These are phyloP conservation scores for Passiflora organensis DNA, from an alignment of 345 rosid species.

Conservation along the genomic window DNA sequence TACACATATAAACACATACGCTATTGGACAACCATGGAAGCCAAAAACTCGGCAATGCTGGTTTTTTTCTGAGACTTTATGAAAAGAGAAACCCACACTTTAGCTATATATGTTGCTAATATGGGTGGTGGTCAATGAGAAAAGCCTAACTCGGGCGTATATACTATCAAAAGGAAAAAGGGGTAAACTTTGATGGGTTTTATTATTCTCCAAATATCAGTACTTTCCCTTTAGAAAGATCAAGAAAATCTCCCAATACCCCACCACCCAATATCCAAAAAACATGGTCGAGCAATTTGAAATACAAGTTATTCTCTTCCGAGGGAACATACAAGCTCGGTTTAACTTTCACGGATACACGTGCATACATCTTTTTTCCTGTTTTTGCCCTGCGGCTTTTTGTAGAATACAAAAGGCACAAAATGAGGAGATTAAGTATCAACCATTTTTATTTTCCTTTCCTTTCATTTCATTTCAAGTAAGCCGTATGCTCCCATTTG, in stretches of 20 bases:
- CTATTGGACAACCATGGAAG: too few species aligned
- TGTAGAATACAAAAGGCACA: background rate
- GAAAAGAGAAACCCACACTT: too few species aligned
- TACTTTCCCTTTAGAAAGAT: conserved; percentile 11
- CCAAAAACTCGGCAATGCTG: too few species aligned
- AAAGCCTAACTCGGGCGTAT: background rate
- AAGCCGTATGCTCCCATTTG: background rate
- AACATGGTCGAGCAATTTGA: too few species aligned
- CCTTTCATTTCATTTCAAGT: conserved; percentile 8
- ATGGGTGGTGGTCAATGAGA: too few species aligned
- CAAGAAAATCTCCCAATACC: background rate
- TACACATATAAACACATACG: too few species aligned
- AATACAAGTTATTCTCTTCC: background rate
- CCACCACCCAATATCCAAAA: too few species aligned
- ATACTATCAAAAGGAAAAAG: conserved; percentile 12
- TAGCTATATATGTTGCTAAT: too few species aligned
- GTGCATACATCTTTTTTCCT: conserved; percentile 1
- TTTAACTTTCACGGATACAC: conserved; percentile 8
- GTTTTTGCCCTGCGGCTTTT: conserved; percentile 4
- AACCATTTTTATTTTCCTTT: conserved; percentile 13
- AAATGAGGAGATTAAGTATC: conserved; percentile 6
- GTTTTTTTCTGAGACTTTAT: too few species aligned
- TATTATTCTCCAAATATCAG: conserved; percentile 17
- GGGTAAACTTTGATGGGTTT: conserved; percentile 11
- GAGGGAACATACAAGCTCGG: background rate